These are phyloP conservation scores for Fusarium sp. DNA, from an alignment of 2,329 filamentous ascomycete genomes.

Conservation along the genomic window DNA sequence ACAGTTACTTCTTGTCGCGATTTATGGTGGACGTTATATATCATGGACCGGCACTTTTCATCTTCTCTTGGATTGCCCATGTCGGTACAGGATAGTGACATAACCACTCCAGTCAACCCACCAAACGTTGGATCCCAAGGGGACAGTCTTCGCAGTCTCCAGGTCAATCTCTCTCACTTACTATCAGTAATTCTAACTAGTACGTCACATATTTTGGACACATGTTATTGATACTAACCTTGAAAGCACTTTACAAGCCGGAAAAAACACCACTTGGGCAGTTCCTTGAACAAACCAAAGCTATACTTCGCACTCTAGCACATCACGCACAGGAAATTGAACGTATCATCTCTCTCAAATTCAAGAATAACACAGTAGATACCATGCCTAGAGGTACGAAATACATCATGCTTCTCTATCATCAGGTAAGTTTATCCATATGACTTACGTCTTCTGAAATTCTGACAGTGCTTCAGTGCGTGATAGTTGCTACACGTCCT, in stretches of 20 bases:
- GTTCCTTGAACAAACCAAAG: conserved; percentile 55
- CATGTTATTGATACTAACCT: background rate
- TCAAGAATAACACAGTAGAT: conserved; percentile 53
- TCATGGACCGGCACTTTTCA: conserved; percentile 57
- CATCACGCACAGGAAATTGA: conserved; percentile 57
- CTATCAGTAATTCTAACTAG: conserved; percentile 54
- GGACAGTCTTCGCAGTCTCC: conserved; percentile 52
- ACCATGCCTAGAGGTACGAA: conserved; percentile 55
- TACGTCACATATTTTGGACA: conserved; percentile 23
- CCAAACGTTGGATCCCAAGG: conserved; percentile 46
- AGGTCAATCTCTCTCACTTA: conserved; percentile 55
- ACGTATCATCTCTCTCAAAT: conserved; percentile 52
- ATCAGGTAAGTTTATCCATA: conserved; percentile 49
- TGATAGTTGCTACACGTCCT: conserved; percentile 57
- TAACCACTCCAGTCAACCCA: conserved; percentile 52
- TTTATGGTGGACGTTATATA: conserved; percentile 59
- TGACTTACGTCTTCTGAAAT: rapidly evolving
- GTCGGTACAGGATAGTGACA: conserved; percentile 56
- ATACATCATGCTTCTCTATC: conserved; percentile 56
- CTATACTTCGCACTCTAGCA: conserved; percentile 54
- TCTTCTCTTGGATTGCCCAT: conserved; percentile 57
- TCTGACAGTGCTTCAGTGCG: conserved; percentile 47
- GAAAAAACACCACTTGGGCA: conserved; percentile 52
- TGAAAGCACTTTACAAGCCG: conserved; percentile 54
- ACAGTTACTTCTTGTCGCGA: conserved; percentile 53